Evolutionary conservation across 2,329 filamentous ascomycete genomes (phyloP).

Genomic region (Colletotrichum liaoningense): DNA sequence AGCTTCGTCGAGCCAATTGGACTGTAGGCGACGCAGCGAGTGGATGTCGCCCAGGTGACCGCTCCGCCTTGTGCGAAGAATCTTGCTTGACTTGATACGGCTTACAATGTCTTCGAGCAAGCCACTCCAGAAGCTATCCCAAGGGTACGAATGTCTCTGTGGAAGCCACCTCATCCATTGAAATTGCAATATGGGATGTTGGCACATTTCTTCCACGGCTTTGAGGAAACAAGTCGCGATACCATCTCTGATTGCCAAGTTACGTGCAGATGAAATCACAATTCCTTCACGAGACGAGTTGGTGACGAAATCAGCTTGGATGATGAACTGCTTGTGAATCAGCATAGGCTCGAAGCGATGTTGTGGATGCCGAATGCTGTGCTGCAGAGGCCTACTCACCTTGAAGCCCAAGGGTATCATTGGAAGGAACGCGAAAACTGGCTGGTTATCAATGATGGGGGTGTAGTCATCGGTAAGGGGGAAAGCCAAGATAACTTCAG

Average conservation of each 20-base stretch:
- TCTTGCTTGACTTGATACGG: not conserved
- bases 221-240: slow-evolving; percentile 49
- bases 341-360: not conserved
- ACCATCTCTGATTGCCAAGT: slow-evolving; percentile 45
- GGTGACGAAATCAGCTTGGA: slow-evolving; percentile 63
- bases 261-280: slow-evolving; percentile 49
- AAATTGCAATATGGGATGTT: slow-evolving; percentile 50
- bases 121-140: not conserved
- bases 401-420: slow-evolving; percentile 55
- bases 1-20: not conserved
- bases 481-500: slow-evolving; percentile 58
- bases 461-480: slow-evolving; percentile 47
- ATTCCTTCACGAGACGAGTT: slow-evolving; percentile 58
- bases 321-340: slow-evolving; percentile 49
- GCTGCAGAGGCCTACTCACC: not conserved
- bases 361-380: not conserved
- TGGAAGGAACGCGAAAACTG: slow-evolving; percentile 59
- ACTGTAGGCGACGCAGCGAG: not conserved
- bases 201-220: slow-evolving; percentile 52
- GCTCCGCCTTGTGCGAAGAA: not conserved
- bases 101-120: not conserved
- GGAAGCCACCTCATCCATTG: slow-evolving; percentile 60
- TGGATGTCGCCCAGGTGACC: not conserved
- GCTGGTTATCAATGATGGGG: slow-evolving; percentile 52
- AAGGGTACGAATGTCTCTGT: not conserved